Evolutionary conservation across 2,329 filamentous ascomycete species (phyloP).

Genomic region (Xylaria digitata): DNA sequence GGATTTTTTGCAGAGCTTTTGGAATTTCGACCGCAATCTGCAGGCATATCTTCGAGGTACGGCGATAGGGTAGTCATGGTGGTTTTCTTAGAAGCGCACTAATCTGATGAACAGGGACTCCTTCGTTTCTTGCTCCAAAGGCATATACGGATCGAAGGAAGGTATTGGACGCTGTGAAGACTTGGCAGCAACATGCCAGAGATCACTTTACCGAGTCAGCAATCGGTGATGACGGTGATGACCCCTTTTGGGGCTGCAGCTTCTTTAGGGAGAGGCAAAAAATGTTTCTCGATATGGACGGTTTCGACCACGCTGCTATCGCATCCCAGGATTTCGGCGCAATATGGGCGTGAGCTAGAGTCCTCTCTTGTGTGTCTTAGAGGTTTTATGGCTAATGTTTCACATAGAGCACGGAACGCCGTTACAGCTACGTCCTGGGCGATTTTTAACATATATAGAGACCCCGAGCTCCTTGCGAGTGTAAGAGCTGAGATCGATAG

Average conservation of each 20-base stretch:
- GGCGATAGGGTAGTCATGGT: background rate
- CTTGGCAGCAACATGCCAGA: constrained; percentile 44
- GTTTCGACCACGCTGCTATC: constrained; percentile 43
- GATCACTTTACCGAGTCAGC: constrained; percentile 38
- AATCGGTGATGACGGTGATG: constrained; percentile 40
- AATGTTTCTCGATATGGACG: constrained; percentile 46
- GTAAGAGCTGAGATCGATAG: constrained; percentile 24
- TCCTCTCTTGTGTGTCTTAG: constrained; percentile 2
- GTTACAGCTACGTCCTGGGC: constrained; percentile 43
- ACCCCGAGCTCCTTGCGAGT: constrained; percentile 42
- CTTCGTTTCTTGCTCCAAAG: constrained; percentile 44
- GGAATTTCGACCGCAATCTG: constrained; percentile 47
- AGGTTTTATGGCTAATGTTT: constrained; percentile 27
- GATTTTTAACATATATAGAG: constrained; percentile 44
- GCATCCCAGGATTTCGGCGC: constrained; percentile 45
- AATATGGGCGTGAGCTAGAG: constrained; percentile 45
- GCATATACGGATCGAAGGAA: constrained; percentile 43
- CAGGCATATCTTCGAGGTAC: constrained; percentile 47
- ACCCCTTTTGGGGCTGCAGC: constrained; percentile 45
- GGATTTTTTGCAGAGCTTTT: constrained; percentile 43
- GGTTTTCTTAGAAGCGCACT: constrained; percentile 16
- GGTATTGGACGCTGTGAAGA: constrained; percentile 40
- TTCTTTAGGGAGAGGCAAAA: constrained; percentile 45
- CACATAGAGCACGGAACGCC: constrained; percentile 41
- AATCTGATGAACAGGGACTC: constrained; percentile 34